These are phyloP conservation scores for Litchi chinensis DNA, from an alignment of 345 rosid genomes.

Conservation along the genomic window DNA sequence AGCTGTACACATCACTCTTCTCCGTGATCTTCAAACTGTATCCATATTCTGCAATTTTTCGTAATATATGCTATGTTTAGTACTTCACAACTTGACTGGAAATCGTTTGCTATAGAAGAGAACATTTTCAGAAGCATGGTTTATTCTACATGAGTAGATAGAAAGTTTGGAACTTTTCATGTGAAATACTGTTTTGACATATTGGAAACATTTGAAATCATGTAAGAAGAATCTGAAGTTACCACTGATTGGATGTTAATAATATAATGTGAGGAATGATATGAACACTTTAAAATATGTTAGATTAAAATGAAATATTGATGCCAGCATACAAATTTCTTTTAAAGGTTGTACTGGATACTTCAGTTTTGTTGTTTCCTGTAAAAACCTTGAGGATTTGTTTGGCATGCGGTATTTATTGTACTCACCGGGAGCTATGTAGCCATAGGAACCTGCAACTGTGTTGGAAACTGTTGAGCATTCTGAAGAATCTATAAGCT, in stretches of 20 bases:
- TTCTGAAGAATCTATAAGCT: conserved; percentile 54
- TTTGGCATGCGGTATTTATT: neutral
- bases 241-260: neutral
- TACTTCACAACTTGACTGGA: neutral
- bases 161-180: neutral
- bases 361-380: neutral
- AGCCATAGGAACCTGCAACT: conserved; percentile 77
- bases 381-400: too few relatives aligned
- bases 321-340: neutral
- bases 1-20: conserved; percentile 78
- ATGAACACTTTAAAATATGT: neutral
- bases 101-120: neutral
- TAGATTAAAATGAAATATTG: neutral
- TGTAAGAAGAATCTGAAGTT: neutral
- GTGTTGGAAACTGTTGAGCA: conserved; percentile 44
- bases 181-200: neutral
- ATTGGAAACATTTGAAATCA: too few relatives aligned
- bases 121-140: neutral
- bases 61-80: conserved; percentile 6
- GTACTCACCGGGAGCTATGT: conserved; percentile 76
- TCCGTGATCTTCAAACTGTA: conserved; percentile 70
- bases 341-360: neutral
- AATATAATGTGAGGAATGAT: neutral
- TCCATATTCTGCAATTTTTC: conserved; percentile 58
- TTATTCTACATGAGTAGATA: neutral